These are phyloP conservation scores for Forsythia viridissima DNA, from an alignment of 257 asterid species.

Conservation along the genomic window DNA sequence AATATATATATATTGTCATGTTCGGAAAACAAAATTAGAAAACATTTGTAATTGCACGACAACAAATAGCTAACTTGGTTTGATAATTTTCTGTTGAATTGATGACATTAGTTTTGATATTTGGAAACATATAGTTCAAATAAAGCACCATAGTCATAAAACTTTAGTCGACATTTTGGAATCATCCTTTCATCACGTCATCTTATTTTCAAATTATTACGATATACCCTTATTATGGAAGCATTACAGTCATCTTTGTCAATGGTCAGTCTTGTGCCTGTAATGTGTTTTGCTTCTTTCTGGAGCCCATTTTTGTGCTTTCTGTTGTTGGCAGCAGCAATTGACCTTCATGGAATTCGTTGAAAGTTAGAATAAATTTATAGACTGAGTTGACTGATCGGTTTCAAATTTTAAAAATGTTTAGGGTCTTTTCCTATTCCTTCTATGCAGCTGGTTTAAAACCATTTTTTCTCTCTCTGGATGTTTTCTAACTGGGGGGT, in stretches of 20 bases:
- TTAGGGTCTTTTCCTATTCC: neutral
- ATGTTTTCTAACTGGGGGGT: no score
- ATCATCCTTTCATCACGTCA: conserved; percentile 4
- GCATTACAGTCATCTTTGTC: neutral
- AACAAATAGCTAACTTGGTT: neutral
- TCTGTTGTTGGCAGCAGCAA: neutral
- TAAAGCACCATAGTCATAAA: neutral
- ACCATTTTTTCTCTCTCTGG: neutral
- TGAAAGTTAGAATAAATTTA: neutral
- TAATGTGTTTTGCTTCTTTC: neutral
- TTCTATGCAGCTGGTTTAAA: neutral
- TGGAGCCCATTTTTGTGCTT: conserved; percentile 3
- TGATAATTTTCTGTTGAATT: neutral
- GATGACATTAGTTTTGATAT: neutral
- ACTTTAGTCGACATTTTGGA: neutral
- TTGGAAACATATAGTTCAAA: neutral
- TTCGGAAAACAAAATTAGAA: neutral
- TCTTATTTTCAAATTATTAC: neutral
- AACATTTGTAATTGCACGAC: neutral
- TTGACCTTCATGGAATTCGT: neutral
- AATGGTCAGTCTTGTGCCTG: conserved; percentile 3
- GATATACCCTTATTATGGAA: neutral
- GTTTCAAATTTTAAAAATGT: neutral
- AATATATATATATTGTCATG: neutral
- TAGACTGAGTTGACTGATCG: neutral